Base-by-base conservation (phyloP, 2,329 filamentous ascomycete genomes). In the Annulohypoxylon truncatum region DNA sequence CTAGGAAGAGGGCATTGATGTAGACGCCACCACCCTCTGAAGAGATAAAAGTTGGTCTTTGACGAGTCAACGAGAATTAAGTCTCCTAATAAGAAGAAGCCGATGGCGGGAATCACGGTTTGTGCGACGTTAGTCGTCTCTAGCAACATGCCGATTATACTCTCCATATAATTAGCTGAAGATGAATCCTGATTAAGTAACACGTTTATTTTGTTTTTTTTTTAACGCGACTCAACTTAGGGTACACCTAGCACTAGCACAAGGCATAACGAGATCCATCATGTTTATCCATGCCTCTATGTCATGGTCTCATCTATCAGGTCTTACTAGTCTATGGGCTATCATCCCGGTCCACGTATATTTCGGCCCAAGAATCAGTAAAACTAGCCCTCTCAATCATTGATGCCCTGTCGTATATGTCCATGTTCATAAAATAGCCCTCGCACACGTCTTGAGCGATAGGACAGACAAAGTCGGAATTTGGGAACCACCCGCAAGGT, bases 161-260 rank as follows among this genome's bases (percentile, higher is more conserved):
- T 70, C 44, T 71, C 69, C 62, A 71, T 70, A 38, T 67, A 71
- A n/a, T n/a, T n/a, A n/a, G 54, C 55, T 70, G 33, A 70, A 71
- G 13, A 70, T 53, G 18, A 71, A 70, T n/a, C n/a, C n/a, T n/a
- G n/a, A n/a, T n/a, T n/a, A n/a, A n/a, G n/a, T n/a, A n/a, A n/a
- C n/a, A n/a, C n/a, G n/a, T n/a, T n/a, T n/a, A n/a, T n/a, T n/a
- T n/a, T n/a, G n/a, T n/a, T n/a, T n/a, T n/a, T n/a, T n/a, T n/a
- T n/a, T n/a, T n/a, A n/a, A n/a, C n/a, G n/a, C n/a, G n/a, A n/a
- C n/a, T n/a, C n/a, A n/a, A n/a, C n/a, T n/a, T 31, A 71, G 54
- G 2, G 60, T 68, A 46, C 56, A n/a, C n/a, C n/a, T n/a, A n/a
- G n/a, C n/a, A n/a, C n/a, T n/a, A n/a, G n/a, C n/a, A n/a, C n/a